Evolutionary conservation across 2,329 filamentous ascomycete species (phyloP), one percentile per base, ranked within the genome.

Genomic region (Neonectria neomacrospora): DNA sequence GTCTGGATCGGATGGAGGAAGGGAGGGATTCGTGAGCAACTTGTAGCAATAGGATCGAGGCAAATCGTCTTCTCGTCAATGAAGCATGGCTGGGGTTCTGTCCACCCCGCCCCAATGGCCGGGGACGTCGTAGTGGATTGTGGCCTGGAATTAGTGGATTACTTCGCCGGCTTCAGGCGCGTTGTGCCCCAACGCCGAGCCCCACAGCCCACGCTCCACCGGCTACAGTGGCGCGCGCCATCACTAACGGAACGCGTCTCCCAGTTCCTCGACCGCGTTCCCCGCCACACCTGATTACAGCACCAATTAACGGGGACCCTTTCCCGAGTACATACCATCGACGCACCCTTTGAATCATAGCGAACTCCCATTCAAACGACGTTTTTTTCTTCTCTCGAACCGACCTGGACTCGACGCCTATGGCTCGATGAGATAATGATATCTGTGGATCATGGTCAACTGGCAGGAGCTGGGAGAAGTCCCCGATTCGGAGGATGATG

Each of bases 391-490:
- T 45, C 23, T 51, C 34, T 39, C 54, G 12, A 62, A 62, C 16
- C 37, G 51, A 65, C 11, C 52, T 30, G 9, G 41, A 50, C 58
- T 18, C 30, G 47, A 65, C 12, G 41, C 18, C 32, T 61, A 69
- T 65, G 41, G 48, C 42, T 61, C 48, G 20, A 68, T 60, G 65
- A 67, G 58, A 77, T 67, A 66, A 78, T 77, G 73, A 71, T 54
- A 65, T 59, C 54, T 41, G 58, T 58, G 57, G 58, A 75, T 52
- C 68, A 84, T 84, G 82, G 76, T 74, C 60, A 80, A 79, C 67
- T 85, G 82, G 82, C 84, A 80, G 78, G 80, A 82, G 69, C 73
- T 81, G 74, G 83, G 82, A 71, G 81, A 83, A 72, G 78, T 85
- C 67, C 82, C 83, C 61, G 82, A 84, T 73, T 85, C 82, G 65